These are phyloP conservation scores for Candida verbasci DNA, from an alignment of 805 yeast genomes.

Conservation along the genomic window DNA sequence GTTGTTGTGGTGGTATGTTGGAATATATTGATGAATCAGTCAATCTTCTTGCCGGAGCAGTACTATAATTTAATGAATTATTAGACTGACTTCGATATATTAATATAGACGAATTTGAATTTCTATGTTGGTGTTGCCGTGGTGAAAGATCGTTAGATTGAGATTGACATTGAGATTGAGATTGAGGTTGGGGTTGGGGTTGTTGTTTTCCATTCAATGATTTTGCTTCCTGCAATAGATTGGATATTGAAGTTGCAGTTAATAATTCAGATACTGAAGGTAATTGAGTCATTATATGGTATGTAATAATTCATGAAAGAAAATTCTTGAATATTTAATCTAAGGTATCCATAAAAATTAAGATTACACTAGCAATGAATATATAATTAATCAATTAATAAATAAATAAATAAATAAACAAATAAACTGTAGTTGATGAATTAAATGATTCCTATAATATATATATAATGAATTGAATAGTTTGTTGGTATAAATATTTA, in stretches of 20 bases:
- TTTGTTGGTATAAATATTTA: no score
- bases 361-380: no score
- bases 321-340: no score
- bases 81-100: neutral
- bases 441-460: no score
- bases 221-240: neutral
- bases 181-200: neutral
- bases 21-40: neutral
- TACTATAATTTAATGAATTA: neutral
- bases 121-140: neutral
- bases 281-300: constrained; percentile 14
- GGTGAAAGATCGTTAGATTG: no score
- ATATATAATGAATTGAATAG: no score
- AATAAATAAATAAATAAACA: no score
- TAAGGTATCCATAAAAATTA: no score
- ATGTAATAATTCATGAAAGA: no score
- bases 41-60: neutral
- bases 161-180: neutral
- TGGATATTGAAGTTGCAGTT: constrained; percentile 10
- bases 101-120: neutral
- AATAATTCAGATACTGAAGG: constrained; percentile 24
- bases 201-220: neutral
- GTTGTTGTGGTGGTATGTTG: neutral
- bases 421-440: no score
- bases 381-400: no score